Evolutionary conservation across 176 grass and related monocot species (phyloP).

Genomic region (Hsuehochloa calcarea): DNA sequence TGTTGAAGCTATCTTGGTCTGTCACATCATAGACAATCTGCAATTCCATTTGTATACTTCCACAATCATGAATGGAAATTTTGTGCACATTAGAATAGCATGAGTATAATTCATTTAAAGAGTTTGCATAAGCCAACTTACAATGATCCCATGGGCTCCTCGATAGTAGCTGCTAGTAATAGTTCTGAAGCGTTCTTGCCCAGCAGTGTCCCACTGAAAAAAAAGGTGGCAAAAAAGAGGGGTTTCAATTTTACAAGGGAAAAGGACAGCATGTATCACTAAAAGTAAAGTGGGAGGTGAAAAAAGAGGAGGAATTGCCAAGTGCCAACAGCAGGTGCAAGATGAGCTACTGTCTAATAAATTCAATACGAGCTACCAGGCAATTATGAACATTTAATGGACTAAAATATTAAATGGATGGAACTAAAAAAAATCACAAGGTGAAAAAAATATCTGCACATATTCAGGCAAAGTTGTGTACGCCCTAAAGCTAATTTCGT

Average conservation of each 20-base stretch:
- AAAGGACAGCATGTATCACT: neutral
- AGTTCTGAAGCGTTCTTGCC: conserved; percentile 92
- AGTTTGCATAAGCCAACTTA: conserved; percentile 32
- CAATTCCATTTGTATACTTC: conserved; percentile 1
- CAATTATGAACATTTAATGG: neutral
- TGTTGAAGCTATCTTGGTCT: conserved; percentile 94
- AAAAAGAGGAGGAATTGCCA: neutral
- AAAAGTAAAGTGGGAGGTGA: neutral
- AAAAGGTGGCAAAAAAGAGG: neutral
- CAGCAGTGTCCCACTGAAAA: conserved; percentile 89
- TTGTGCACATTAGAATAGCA: neutral
- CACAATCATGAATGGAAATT: neutral
- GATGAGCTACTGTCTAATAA: neutral
- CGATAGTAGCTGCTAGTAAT: conserved; percentile 93
- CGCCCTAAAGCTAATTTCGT: neutral
- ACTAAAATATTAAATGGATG: neutral
- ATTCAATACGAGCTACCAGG: neutral
- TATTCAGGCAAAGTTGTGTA: neutral
- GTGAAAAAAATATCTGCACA: neutral
- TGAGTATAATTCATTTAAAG: neutral
- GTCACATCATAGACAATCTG: conserved; percentile 97
- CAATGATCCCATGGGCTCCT: conserved; percentile 92
- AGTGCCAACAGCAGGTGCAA: neutral
- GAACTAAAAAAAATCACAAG: neutral
- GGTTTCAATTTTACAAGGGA: no score